These are phyloP conservation scores for Chaetomiaceae sp. DNA, from an alignment of 2,329 filamentous ascomycete species.

Conservation along the genomic window DNA sequence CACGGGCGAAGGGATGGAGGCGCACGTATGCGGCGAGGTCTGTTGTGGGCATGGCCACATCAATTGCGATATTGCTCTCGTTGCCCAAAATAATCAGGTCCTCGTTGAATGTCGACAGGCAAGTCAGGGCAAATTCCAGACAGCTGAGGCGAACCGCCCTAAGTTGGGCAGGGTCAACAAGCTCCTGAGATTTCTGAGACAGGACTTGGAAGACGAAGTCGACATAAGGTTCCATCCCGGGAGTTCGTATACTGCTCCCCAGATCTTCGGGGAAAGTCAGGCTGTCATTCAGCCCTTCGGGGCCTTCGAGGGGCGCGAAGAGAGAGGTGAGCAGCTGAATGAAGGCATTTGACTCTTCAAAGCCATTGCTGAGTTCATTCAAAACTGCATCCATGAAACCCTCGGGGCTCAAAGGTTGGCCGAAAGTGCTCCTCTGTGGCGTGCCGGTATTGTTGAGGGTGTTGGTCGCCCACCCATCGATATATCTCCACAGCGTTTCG, in stretches of 20 bases:
- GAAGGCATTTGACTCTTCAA: slow-evolving; percentile 83
- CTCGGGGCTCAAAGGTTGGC: slow-evolving; percentile 29
- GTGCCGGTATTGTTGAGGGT: slow-evolving; percentile 39
- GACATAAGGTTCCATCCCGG: slow-evolving; percentile 87
- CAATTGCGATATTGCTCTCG: slow-evolving; percentile 69
- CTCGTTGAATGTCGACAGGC: slow-evolving; percentile 87
- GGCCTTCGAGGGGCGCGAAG: slow-evolving; percentile 59
- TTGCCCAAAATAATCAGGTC: slow-evolving; percentile 83
- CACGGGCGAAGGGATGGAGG: slow-evolving; percentile 85
- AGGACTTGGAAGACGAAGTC: slow-evolving; percentile 85
- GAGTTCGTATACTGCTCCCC: slow-evolving; percentile 67
- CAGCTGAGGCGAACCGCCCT: slow-evolving; percentile 74
- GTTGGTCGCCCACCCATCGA: slow-evolving; percentile 77
- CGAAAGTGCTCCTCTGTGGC: slow-evolving; percentile 27
- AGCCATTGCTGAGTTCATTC: slow-evolving; percentile 68
- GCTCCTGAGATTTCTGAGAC: slow-evolving; percentile 59
- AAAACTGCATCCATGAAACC: slow-evolving; percentile 60
- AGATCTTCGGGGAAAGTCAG: slow-evolving; percentile 85
- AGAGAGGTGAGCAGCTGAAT: slow-evolving; percentile 71
- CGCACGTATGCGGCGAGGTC: slow-evolving; percentile 76
- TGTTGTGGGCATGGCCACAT: slow-evolving; percentile 67
- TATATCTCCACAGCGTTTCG: slow-evolving; percentile 69
- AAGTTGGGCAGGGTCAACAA: slow-evolving; percentile 63
- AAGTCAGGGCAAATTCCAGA: slow-evolving; percentile 75
- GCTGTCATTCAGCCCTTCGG: slow-evolving; percentile 62